Evolutionary conservation across 2,329 filamentous ascomycete genomes (phyloP).

Genomic region (Colletotrichum destructivum): DNA sequence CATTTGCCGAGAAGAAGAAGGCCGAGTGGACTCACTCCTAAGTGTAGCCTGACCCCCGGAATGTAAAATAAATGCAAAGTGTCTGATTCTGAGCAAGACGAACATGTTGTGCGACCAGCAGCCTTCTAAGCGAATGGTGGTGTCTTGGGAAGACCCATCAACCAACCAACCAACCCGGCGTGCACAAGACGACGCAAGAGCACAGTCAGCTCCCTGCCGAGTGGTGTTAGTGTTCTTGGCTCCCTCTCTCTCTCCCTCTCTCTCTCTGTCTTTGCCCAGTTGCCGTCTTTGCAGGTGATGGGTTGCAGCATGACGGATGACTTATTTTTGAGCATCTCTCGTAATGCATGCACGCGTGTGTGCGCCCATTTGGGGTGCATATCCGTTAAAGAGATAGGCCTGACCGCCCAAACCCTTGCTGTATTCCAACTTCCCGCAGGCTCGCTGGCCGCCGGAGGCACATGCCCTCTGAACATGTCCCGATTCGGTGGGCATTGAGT

Average conservation of each 20-base stretch:
- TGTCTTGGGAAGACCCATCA: constrained; percentile 20
- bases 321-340: constrained; percentile 22
- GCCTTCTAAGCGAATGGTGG: neutral
- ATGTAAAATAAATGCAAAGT: constrained; percentile 22
- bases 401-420: neutral
- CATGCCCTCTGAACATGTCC: constrained; percentile 13
- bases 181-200: constrained; percentile 17
- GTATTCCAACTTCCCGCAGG: neutral
- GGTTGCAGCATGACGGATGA: neutral
- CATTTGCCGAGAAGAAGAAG: constrained; percentile 96
- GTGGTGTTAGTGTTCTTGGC: constrained; percentile 17
- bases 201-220: constrained; percentile 34
- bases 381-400: neutral
- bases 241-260: too few species aligned
- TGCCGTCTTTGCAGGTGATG: neutral
- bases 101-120: constrained; percentile 24
- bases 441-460: neutral
- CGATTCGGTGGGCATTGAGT: constrained; percentile 10
- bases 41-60: neutral
- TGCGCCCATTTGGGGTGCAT: neutral
- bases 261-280: too few species aligned
- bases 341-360: neutral
- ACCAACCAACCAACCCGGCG: neutral
- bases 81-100: constrained; percentile 28
- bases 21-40: constrained; percentile 90